Percentiles rank a stretch among this genome's conserved stretches.
phyloP scores from a whole-genome alignment of 805 yeast species.

The Zygotorulaspora danielsina region DNA sequence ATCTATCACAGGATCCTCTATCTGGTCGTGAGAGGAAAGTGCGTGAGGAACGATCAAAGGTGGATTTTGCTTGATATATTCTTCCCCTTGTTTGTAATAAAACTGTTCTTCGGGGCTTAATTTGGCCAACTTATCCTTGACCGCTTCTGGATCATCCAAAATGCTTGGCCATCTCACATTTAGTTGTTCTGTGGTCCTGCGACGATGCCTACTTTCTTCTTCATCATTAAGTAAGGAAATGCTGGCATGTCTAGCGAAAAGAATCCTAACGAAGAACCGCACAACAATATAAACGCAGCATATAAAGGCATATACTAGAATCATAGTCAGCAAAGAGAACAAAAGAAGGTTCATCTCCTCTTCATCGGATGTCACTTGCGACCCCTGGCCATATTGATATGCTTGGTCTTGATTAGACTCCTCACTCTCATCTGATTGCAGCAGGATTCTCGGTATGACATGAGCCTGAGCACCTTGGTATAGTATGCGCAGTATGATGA shows the following conservation, averaged over 20 bases:
- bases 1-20: constrained; percentile 35
- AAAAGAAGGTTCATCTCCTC: constrained; percentile 26
- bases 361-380: constrained; percentile 17
- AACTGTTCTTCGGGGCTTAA: constrained; percentile 45
- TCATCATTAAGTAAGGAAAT: constrained; percentile 17
- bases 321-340: constrained; percentile 22
- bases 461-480: constrained; percentile 5
- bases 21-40: constrained; percentile 17
- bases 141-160: constrained; percentile 58
- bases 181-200: constrained; percentile 16
- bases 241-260: constrained; percentile 12
- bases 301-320: constrained; percentile 18
- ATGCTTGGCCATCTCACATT: constrained; percentile 46
- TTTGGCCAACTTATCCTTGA: constrained; percentile 57
- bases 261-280: constrained; percentile 14
- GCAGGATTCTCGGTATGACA: constrained; percentile 12
- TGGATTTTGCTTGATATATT: constrained; percentile 36
- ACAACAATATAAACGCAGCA: constrained; percentile 18
- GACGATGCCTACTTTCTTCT: constrained; percentile 14
- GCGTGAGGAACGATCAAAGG: constrained; percentile 42
- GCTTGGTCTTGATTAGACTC: constrained; percentile 1
- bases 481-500: constrained; percentile 1
- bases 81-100: constrained; percentile 40
- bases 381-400: constrained; percentile 9
- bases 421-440: constrained; percentile 5